Evolutionary conservation across 2,329 filamentous ascomycete genomes (phyloP), one percentile per base, ranked within the genome.

Genomic region (Biscogniauxia marginata): DNA sequence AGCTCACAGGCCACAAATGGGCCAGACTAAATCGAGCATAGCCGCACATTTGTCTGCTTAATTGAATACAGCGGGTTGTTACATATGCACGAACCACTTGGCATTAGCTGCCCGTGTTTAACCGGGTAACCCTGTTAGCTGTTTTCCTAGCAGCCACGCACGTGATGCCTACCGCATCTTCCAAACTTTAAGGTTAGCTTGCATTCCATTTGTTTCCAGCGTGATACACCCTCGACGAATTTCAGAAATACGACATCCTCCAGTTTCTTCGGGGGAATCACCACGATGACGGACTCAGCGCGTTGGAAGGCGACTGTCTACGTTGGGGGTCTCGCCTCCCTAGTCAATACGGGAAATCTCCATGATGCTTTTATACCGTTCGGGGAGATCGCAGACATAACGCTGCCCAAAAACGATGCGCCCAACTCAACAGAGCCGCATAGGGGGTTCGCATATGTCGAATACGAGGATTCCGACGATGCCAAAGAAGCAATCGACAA

Each of bases 401-500:
- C 91, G 50, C 78, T 99, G 16, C 95, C 95, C 19, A 96, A 95
- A 74, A 89, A 91, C 55, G 93, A 96, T 70, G 80, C 87, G 60
- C 88, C 89, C 62, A 92, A 90, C 60, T 85, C 89, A 6, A 85
- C 83, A 49, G 90, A 96, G 44, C 78, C 86, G 24, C 95, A 99
- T 73, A 83, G 93, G 52, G 95, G 96, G 0, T 99, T 98, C 73
- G 95, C 93, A 56, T 98, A 99, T 71, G 90, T 99, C 50, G 95
- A 99, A 70, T 99, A 90, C 69, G 92, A 97, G 67, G 84, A 91
- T 55, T 82, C 86, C 11, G 84, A 88, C 55, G 95, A 99, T 74
- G 93, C 93, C 23, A 87, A 87, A 68, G 93, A 98, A 75, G 95
- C 95, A 50, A 96, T 99, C 72, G 92, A 98, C 80, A 99, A 99